Evolutionary conservation across 306 rosid genomes (phyloP).

Genomic region (Cyamopsis tetragonoloba): DNA sequence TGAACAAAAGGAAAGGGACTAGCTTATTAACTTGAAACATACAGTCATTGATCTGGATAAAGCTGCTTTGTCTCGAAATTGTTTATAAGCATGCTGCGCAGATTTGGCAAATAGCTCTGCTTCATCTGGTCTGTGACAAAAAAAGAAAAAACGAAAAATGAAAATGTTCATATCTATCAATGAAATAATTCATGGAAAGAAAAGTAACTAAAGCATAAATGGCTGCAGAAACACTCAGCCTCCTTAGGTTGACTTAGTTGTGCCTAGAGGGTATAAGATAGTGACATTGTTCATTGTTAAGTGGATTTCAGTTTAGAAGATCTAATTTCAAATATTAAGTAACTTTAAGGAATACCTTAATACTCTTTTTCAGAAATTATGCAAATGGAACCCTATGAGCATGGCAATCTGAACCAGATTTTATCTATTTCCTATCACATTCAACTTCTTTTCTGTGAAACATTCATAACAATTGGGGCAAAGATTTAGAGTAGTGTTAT

Average conservation of each 20-base stretch:
- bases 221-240: background rate
- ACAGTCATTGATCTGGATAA: slow-evolving; percentile 87
- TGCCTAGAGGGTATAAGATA: background rate
- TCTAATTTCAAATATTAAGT: background rate
- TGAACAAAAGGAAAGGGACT: background rate
- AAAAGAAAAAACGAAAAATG: background rate
- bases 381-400: background rate
- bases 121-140: slow-evolving; percentile 69
- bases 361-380: background rate
- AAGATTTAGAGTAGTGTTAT: too few species aligned
- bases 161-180: background rate
- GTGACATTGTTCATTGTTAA: background rate
- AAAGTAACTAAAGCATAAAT: background rate
- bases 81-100: slow-evolving; percentile 67
- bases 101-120: slow-evolving; percentile 84
- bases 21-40: slow-evolving; percentile 25
- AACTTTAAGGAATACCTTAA: background rate
- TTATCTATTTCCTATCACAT: background rate
- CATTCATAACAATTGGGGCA: background rate
- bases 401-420: background rate
- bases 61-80: slow-evolving; percentile 91
- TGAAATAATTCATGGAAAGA: background rate
- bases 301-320: background rate
- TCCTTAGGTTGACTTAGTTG: background rate
- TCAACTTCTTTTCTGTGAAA: background rate